Base-by-base conservation (phyloP, 2,329 filamentous ascomycete genomes). In the Colletotrichum sp. region DNA sequence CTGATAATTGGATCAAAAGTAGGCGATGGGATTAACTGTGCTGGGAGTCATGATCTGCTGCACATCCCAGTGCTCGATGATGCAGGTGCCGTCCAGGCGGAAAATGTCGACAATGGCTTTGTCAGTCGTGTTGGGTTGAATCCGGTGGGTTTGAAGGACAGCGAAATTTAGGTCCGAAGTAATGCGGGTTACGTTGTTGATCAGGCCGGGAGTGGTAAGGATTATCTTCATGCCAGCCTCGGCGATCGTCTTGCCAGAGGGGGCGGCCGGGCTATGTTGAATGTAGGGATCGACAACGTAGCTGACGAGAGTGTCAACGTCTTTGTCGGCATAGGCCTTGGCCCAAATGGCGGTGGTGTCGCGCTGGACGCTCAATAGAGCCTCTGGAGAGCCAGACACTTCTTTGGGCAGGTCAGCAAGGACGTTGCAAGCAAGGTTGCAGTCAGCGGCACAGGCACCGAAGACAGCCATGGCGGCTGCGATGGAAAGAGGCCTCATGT, bases 61-160 rank as follows among this genome's bases (percentile, higher is more conserved):
- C 15, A 69, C 65, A 34, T 74, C 71, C 66, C 71, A 74, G 28
- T 74, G 71, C 55, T 74, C 71, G 12, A 49, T 34, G 32, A 74
- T 74, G 36, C 71, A 74, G 44, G 65, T 65, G 30, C 71, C 71
- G 16, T 74, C 39, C 15, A 74, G 28, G n/a, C 71, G 49, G 24
- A 69, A 65, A 13, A 74, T 57, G 30, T 69, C 71, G 13, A 63
- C 65, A 2, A 74, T n/a, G 28, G 65, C 71, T 26, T 26, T 57
- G 52, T 57, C 52, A 3, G 24, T 21, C n/a, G 52, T 57, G 15
- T 26, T 26, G n/a, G 52, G 52, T 57, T 57, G 52, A 57, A 57
- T 24, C 3, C 52, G 52, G 21, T 57, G 52, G 52, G 13, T 26
- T n/a, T 57, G 52, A 26, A 57, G 52, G n/a, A 26, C 21, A 21